Evolutionary conservation across 768 basidiomycete genomes (phyloP).

Genomic region (Kwoniella heveanensis): DNA sequence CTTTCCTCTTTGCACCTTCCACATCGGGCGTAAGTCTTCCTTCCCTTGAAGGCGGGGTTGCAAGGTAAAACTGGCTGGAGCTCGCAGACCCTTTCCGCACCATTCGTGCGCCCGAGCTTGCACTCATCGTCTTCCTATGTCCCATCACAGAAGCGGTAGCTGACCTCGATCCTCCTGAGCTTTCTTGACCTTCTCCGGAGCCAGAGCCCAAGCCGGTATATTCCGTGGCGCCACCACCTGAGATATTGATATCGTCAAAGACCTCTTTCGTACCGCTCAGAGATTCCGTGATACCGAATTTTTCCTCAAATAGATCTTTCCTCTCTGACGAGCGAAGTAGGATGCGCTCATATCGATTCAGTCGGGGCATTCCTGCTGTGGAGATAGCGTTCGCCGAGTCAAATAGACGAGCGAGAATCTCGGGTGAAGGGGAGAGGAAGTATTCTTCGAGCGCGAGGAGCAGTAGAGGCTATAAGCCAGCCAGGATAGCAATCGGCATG

Average conservation of each 20-base stretch:
- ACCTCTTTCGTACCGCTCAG: conserved; percentile 16
- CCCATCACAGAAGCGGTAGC: neutral
- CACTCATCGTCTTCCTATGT: conserved; percentile 13
- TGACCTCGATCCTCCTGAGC: neutral
- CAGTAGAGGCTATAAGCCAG: conserved; percentile 71
- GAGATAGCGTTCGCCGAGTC: conserved; percentile 93
- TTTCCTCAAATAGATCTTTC: conserved; percentile 88
- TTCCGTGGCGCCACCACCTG: conserved; percentile 1
- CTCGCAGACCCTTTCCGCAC: conserved; percentile 28
- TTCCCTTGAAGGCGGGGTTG: conserved; percentile 25
- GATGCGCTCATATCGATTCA: conserved; percentile 80
- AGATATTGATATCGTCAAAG: conserved; percentile 18
- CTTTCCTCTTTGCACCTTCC: conserved; percentile 25
- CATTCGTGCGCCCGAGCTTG: conserved; percentile 13
- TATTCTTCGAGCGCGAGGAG: conserved; percentile 95
- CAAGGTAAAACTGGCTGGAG: conserved; percentile 17
- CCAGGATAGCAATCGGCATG: too few species aligned
- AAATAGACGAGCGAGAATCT: conserved; percentile 84
- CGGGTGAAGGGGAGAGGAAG: conserved; percentile 82
- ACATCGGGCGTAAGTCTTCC: conserved; percentile 26
- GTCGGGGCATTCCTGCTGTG: conserved; percentile 70
- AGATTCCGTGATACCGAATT: conserved; percentile 59
- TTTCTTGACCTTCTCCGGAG: neutral
- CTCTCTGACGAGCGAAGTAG: conserved; percentile 87
- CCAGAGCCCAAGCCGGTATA: neutral